A percentile compares a stretch with the other conserved stretches of the same genome.
Conservation (phyloP, 139 green algal species). For the Chlamydomonas urium region DNA sequence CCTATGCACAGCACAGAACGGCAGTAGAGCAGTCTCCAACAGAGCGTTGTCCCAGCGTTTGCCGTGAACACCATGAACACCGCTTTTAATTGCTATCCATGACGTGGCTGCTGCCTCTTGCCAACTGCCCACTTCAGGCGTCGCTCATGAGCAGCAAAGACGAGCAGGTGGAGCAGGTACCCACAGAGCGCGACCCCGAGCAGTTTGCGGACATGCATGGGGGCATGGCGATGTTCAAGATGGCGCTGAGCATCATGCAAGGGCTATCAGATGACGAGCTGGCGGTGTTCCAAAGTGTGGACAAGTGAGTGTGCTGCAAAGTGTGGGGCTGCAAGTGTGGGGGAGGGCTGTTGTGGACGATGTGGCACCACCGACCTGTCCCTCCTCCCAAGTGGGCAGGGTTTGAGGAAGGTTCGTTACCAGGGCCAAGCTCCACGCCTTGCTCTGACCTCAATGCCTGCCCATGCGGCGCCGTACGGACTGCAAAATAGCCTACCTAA, state of each 20-base stretch:
- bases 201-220: constrained; percentile 22
- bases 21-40: neutral
- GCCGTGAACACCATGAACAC: neutral
- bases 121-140: no score
- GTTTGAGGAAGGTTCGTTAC: no score
- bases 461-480: no score
- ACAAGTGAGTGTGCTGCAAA: constrained; percentile 15
- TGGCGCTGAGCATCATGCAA: constrained; percentile 22
- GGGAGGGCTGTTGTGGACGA: no score
- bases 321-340: no score
- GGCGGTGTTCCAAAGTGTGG: constrained; percentile 17
- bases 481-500: no score
- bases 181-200: constrained; percentile 22
- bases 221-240: constrained; percentile 29
- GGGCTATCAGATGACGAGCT: constrained; percentile 25
- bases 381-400: no score
- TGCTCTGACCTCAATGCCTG: no score
- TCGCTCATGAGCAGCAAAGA: neutral
- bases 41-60: neutral
- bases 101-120: no score
- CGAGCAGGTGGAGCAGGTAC: constrained; percentile 9
- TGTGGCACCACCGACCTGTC: no score
- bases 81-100: neutral
- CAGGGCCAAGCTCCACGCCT: no score
- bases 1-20: neutral